phyloP scores from a whole-genome alignment of 306 rosid species.

The Sophora flavescens region DNA sequence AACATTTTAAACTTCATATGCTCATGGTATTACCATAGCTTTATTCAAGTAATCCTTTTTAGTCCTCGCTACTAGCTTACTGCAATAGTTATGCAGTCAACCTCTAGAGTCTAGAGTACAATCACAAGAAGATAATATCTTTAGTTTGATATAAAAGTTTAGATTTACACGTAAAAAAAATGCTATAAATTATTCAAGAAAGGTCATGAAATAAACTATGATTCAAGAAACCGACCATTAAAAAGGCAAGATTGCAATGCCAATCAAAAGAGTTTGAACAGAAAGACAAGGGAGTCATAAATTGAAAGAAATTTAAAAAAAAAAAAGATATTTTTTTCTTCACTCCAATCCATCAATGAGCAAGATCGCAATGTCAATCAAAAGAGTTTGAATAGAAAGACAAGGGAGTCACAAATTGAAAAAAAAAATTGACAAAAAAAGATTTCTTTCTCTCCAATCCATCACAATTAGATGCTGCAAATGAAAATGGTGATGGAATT shows the following conservation, averaged over 20 bases:
- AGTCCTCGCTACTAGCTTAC: neutral
- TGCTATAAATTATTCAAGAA: neutral
- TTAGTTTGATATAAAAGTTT: neutral
- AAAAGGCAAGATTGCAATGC: neutral
- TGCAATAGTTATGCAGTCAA: neutral
- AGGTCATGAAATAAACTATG: neutral
- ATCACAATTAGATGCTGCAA: neutral
- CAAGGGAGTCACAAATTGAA: neutral
- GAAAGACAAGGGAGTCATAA: too few species aligned
- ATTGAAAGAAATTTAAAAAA: too few species aligned
- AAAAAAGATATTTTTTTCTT: too few species aligned
- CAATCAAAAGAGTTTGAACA: neutral
- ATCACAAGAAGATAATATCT: neutral
- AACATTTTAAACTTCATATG: neutral
- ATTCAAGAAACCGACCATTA: neutral
- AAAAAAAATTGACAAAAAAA: neutral
- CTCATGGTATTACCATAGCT: neutral
- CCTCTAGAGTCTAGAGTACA: neutral
- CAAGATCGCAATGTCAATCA: neutral
- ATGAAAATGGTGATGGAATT: neutral
- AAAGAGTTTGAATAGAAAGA: neutral
- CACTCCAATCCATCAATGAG: too few species aligned
- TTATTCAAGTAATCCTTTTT: neutral
- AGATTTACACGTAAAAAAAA: neutral
- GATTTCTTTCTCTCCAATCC: neutral